Percentiles rank a stretch among this genome's conserved stretches.
These are phyloP conservation scores for Annona cherimola DNA, from an alignment of 164 flowering plant genomes.

Conservation along the genomic window DNA sequence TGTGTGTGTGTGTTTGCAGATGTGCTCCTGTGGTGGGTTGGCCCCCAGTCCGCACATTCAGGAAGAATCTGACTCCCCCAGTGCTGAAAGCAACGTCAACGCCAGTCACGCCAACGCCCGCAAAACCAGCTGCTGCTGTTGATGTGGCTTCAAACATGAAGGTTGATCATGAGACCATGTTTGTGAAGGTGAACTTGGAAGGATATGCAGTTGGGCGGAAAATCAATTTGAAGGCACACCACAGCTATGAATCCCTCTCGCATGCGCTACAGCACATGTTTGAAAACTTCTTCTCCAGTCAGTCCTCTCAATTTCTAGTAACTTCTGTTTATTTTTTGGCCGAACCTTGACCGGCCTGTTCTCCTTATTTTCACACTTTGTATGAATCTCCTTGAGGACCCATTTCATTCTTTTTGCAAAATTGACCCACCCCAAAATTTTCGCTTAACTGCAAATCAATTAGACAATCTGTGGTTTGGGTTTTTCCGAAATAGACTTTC, in stretches of 20 bases:
- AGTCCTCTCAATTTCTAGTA: not conserved
- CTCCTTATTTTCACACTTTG: too few species aligned
- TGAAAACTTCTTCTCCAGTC: conserved; percentile 16
- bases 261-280: conserved; percentile 17
- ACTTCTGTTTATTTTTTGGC: too few species aligned
- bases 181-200: conserved; percentile 17
- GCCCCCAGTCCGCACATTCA: conserved; percentile 12
- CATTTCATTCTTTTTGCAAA: too few species aligned
- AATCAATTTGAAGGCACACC: conserved; percentile 14
- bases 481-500: too few species aligned
- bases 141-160: not conserved
- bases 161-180: not conserved
- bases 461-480: too few species aligned
- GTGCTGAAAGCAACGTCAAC: not conserved
- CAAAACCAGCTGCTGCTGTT: not conserved
- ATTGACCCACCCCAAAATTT: too few species aligned
- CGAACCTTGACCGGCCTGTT: too few species aligned
- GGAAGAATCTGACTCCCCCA: conserved; percentile 7
- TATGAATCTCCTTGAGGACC: too few species aligned
- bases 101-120: conserved; percentile 6
- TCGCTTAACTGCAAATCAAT: too few species aligned
- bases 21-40: conserved; percentile 18
- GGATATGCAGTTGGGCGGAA: conserved; percentile 16
- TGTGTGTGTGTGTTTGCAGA: conserved; percentile 4
- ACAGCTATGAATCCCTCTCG: conserved; percentile 18